Percentiles rank a stretch among this genome's conserved stretches.
phyloP scores from a whole-genome alignment of 2,329 filamentous ascomycete genomes.

The Rachicladosporium sp. region DNA sequence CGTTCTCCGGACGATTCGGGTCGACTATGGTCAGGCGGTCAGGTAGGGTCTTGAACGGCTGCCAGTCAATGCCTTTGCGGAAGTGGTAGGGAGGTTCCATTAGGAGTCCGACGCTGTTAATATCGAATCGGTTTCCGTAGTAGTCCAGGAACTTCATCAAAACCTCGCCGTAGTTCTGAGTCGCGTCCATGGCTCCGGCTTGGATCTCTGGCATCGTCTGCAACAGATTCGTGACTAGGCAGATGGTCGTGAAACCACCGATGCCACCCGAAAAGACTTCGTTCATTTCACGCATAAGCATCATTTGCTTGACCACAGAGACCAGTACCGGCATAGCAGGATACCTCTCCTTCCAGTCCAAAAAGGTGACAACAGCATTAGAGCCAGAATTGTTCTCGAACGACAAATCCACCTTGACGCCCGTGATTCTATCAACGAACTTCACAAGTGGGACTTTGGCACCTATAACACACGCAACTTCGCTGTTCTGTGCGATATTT shows the following conservation, averaged over 20 bases:
- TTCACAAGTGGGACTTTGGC: constrained; percentile 90
- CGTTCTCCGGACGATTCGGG: constrained; percentile 72
- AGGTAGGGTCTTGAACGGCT: constrained; percentile 24
- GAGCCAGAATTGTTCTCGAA: constrained; percentile 86
- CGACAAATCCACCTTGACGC: constrained; percentile 78
- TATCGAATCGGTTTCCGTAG: constrained; percentile 75
- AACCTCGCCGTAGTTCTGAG: constrained; percentile 64
- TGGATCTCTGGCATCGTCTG: constrained; percentile 60
- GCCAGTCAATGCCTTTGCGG: constrained; percentile 51
- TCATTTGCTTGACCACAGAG: constrained; percentile 80
- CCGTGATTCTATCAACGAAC: constrained; percentile 66
- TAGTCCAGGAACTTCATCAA: constrained; percentile 81
- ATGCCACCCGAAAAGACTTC: constrained; percentile 86
- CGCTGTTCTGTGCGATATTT: constrained; percentile 50
- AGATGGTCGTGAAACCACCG: constrained; percentile 88
- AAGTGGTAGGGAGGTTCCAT: constrained; percentile 64
- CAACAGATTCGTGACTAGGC: constrained; percentile 79
- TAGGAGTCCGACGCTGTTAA: constrained; percentile 56
- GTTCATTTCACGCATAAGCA: constrained; percentile 79
- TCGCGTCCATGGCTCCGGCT: constrained; percentile 41
- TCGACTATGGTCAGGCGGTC: constrained; percentile 79
- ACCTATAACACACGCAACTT: constrained; percentile 23
- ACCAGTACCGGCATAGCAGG: constrained; percentile 80
- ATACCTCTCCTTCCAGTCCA: constrained; percentile 63
- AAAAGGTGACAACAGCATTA: constrained; percentile 66